Base-by-base conservation (phyloP, 345 rosid genomes). In the Eucalyptus sp. region DNA sequence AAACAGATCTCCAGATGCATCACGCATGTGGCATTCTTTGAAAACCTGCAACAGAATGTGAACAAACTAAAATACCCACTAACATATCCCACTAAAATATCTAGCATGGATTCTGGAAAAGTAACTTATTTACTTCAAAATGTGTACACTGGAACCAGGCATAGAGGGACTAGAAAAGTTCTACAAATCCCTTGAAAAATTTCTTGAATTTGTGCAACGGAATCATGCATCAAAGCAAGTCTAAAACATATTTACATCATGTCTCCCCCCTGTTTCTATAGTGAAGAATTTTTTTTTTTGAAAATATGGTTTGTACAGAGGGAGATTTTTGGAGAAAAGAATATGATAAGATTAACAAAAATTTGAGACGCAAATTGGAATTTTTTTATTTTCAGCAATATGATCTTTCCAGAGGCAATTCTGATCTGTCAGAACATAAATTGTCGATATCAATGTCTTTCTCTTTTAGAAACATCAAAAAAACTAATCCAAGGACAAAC, bases 11-110 rank as follows among this genome's bases (percentile, higher is more conserved):
- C 98, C 99, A 51, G 85, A 89, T 79, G 76, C 93, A 89, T 96
- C 97, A 89, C 50, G 87, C 87, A 88, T 87, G 76, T 94, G 93
- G 88, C 96, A 94, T 92, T 97, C 99, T 90, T 95, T 97, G 91
- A 98, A 98, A 87, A 94, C 91, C 99, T 98, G 96, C 86, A 89
- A 91, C 29, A 64, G 9, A 15, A 87, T 20, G 44, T 17, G 51
- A 43, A 90, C 46, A 41, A 86, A 48, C 27, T n/a, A 68, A 71
- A 90, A 18, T 15, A 52, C 66, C 58, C 58, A 52, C 87, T n/a
- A 68, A 60, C 89, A 31, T 54, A 20, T 60, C 58, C 58, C 27
- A 24, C 87, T 76, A 10, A 76, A 20, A 76, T 37, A 76, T 76
- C 83, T 71, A 37, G 81, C 44, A 37, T 71, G 81, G 81, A 71